Evolutionary conservation across 768 basidiomycete genomes (phyloP).

Genomic region (Lyophyllum atratum): DNA sequence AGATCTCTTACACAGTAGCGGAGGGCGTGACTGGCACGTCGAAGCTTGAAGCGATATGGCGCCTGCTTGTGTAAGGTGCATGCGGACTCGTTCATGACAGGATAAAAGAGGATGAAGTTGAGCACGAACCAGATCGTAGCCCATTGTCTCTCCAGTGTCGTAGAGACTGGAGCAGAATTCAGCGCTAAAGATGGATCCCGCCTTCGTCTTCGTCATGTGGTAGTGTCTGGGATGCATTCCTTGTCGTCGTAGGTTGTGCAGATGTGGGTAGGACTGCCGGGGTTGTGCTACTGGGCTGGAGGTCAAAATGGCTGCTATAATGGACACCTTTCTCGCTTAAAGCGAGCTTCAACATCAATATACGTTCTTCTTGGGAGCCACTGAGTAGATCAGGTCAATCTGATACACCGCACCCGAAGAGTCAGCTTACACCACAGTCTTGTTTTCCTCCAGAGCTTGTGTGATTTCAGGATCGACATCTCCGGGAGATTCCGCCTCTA

Average conservation of each 20-base stretch:
- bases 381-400: slow-evolving; percentile 35
- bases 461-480: slow-evolving; percentile 56
- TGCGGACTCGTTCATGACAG: not conserved
- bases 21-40: no score
- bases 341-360: slow-evolving; percentile 67
- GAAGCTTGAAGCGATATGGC: not conserved
- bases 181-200: slow-evolving; percentile 25
- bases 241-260: not conserved
- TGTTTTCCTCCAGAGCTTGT: slow-evolving; percentile 71
- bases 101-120: not conserved
- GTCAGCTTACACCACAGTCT: slow-evolving; percentile 62
- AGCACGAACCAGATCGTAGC: no score
- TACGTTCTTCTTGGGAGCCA: slow-evolving; percentile 77
- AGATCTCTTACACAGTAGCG: no score
- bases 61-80: not conserved
- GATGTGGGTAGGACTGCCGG: not conserved
- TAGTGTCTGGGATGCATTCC: not conserved
- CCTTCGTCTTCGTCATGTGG: slow-evolving; percentile 11
- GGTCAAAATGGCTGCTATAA: slow-evolving; percentile 50
- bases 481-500: slow-evolving; percentile 34
- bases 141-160: not conserved
- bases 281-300: slow-evolving; percentile 10
- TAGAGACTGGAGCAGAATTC: slow-evolving; percentile 1
- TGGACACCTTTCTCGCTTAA: slow-evolving; percentile 61
- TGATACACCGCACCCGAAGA: not conserved